phyloP scores from a whole-genome alignment of 495 filamentous ascomycete genomes.

The Filosporella fistucella region DNA sequence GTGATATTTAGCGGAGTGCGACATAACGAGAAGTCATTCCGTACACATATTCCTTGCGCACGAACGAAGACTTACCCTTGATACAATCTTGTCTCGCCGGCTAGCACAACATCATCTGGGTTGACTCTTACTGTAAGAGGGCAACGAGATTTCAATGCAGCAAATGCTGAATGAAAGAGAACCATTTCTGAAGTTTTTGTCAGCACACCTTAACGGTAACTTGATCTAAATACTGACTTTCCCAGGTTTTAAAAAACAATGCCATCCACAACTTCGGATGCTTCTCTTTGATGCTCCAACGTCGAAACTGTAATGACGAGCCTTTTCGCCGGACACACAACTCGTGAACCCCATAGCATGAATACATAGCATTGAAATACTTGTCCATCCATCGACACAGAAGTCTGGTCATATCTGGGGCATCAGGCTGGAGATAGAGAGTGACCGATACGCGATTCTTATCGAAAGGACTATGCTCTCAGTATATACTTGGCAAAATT shows the following conservation, averaged over 20 bases:
- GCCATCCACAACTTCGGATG: conserved; percentile 44
- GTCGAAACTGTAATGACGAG: conserved; percentile 40
- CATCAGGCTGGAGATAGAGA: conserved; percentile 39
- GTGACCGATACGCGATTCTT: conserved; percentile 45
- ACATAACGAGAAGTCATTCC: no score
- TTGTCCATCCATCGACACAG: conserved; percentile 33
- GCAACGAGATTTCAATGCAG: conserved; percentile 71
- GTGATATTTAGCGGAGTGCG: background rate
- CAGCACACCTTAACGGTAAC: background rate
- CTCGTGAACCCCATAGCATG: conserved; percentile 38
- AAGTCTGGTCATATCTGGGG: conserved; percentile 34
- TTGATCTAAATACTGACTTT: conserved; percentile 34
- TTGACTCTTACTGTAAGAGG: conserved; percentile 40
- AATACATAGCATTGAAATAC: conserved; percentile 20
- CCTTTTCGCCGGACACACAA: conserved; percentile 43
- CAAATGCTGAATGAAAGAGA: conserved; percentile 71
- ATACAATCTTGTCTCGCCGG: conserved; percentile 61
- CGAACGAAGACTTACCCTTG: conserved; percentile 52
- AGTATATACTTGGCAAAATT: background rate
- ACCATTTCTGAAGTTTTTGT: conserved; percentile 50
- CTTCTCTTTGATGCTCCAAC: conserved; percentile 39
- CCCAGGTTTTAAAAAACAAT: conserved; percentile 51
- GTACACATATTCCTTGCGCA: no score
- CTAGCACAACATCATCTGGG: conserved; percentile 55
- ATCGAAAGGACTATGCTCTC: conserved; percentile 35